Evolutionary conservation across 805 yeast genomes (phyloP), one percentile per base, ranked within the genome.

Genomic region (Pichia nakasei): DNA sequence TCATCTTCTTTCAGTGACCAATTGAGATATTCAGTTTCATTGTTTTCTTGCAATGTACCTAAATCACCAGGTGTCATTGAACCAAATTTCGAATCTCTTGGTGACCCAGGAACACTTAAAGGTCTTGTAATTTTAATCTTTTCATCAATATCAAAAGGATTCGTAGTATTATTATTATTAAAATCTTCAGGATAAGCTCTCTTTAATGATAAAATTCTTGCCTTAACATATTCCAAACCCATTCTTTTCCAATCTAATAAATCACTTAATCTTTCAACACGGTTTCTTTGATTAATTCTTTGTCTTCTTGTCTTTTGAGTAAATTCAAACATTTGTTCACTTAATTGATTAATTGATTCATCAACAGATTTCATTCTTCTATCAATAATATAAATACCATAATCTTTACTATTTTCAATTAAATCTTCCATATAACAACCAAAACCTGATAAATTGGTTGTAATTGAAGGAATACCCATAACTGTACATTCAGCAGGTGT

Each of bases 401-500:
- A 93, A 66, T 93, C 97, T 48, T 83, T 76, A 18, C 97, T 83
- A 56, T 86, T 85, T 61, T 91, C 97, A 61, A 91, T 91, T 51
- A 91, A 72, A 63, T 91, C 97, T 66, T 91, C 98, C 97, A 91
- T 91, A 68, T 91, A 91, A 52, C 97, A 94, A 40, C 98, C 98
- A 60, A 91, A 91, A 1, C 98, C 98, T 2, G 96, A 86, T 48
- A 91, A 68, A 62, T 91, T 91, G 35, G 98, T 91, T 11, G 98
- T 91, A 57, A 91, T 85, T 7, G 96, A 86, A 17, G 98, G 98
- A 47, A 93, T 95, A 45, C 98, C 98, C 98, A 91, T 91, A 21
- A 93, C 98, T 0, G 98, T 91, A 70, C 98, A 93, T 64, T 91
- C 98, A 9, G 97, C 97, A 3, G 98, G 98, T 2, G 98, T 91